Evolutionary conservation across 2,329 filamentous ascomycete species (phyloP).

Genomic region (Aspergillus tubingensis): DNA sequence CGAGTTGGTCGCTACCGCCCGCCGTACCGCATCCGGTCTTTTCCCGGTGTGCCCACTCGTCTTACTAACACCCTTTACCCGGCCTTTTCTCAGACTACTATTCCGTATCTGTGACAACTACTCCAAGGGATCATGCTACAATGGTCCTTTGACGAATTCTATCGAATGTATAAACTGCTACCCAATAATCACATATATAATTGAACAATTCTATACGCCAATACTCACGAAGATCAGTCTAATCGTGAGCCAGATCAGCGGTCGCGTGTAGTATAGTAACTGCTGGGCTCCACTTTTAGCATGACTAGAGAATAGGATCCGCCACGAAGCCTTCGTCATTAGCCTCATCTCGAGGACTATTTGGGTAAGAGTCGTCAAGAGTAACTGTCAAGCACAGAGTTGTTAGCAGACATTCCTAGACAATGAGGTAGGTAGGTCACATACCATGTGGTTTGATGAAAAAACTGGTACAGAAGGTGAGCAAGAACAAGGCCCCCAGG

Average conservation of each 20-base stretch:
- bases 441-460: slow-evolving; percentile 73
- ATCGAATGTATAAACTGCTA: too few species aligned
- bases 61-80: background rate
- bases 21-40: slow-evolving; percentile 13
- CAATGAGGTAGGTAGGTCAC: slow-evolving; percentile 36
- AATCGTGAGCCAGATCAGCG: too few species aligned
- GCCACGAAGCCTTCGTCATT: background rate
- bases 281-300: background rate
- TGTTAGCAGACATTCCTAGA: background rate
- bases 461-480: slow-evolving; percentile 67
- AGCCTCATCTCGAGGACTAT: background rate
- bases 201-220: too few species aligned
- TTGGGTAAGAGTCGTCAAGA: background rate
- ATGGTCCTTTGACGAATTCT: too few species aligned
- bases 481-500: slow-evolving; percentile 65
- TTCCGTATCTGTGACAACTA: background rate
- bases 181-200: too few species aligned
- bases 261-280: background rate
- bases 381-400: background rate
- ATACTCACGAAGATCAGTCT: background rate
- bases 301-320: slow-evolving; percentile 1
- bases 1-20: slow-evolving; percentile 14
- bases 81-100: background rate
- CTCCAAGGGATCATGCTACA: too few species aligned
- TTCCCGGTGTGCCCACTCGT: slow-evolving; percentile 16